Conservation (phyloP, 805 yeast species). For the Osmozyma mogii region DNA sequence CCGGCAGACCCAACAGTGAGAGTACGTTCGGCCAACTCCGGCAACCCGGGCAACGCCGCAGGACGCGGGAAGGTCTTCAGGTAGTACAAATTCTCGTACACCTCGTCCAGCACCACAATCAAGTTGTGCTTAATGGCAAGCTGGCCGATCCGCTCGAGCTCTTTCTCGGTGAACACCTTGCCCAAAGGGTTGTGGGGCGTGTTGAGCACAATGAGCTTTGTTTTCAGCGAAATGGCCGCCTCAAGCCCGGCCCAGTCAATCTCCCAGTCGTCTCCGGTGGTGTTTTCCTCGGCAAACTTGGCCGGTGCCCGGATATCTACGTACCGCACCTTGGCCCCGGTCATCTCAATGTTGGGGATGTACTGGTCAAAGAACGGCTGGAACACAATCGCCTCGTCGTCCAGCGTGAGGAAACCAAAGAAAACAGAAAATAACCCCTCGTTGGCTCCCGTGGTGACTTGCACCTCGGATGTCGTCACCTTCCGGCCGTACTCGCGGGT, state of each 20-base stretch:
- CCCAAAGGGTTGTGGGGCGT: conserved; percentile 98
- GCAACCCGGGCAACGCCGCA: conserved; percentile 57
- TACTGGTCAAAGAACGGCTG: conserved; percentile 98
- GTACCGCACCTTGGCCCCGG: conserved; percentile 87
- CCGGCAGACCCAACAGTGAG: conserved; percentile 96
- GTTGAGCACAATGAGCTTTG: conserved; percentile 82
- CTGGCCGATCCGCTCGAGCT: conserved; percentile 67
- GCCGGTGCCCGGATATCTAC: conserved; percentile 81
- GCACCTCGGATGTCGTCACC: conserved; percentile 53
- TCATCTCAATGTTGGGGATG: conserved; percentile 85
- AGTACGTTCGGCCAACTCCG: conserved; percentile 72
- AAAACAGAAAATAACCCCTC: conserved; percentile 86
- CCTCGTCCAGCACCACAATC: conserved; percentile 85
- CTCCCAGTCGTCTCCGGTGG: conserved; percentile 81
- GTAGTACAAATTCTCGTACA: conserved; percentile 84
- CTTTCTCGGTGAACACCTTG: conserved; percentile 72
- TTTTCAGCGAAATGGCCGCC: conserved; percentile 60
- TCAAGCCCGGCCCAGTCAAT: conserved; percentile 75
- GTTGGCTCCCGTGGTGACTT: conserved; percentile 93
- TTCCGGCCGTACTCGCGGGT: conserved; percentile 54
- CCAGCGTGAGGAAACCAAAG: conserved; percentile 75
- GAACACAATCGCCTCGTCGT: conserved; percentile 93
- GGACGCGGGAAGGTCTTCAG: conserved; percentile 66
- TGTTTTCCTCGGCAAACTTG: conserved; percentile 53
- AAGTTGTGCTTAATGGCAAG: conserved; percentile 81